Conservation (phyloP, 352 stramenopile species). For the Pythium grandisporangium region DNA sequence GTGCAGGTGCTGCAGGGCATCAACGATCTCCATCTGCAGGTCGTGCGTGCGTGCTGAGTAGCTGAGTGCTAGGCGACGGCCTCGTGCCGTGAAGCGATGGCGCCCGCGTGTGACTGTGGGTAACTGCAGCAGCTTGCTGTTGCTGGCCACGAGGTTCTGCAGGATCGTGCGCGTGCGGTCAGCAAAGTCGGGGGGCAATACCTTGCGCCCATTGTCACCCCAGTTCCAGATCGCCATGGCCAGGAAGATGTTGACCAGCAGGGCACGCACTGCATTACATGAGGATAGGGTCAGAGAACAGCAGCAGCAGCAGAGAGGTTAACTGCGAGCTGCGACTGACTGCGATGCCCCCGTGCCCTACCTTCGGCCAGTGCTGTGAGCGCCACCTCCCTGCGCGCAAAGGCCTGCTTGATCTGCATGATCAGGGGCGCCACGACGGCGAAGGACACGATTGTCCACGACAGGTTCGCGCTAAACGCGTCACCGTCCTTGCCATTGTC, state of each 20-base stretch:
- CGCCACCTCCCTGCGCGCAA: slow-evolving; percentile 58
- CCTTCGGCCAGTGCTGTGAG: slow-evolving; percentile 55
- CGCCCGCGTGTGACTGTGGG: slow-evolving; percentile 64
- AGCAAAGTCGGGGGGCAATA: slow-evolving; percentile 39
- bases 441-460: slow-evolving; percentile 29
- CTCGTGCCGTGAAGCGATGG: slow-evolving; percentile 51
- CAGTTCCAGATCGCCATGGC: slow-evolving; percentile 77
- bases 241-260: slow-evolving; percentile 65
- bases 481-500: too few relatives aligned
- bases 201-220: slow-evolving; percentile 45
- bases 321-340: not conserved
- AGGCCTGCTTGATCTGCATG: slow-evolving; percentile 84
- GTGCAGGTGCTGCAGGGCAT: slow-evolving; percentile 47
- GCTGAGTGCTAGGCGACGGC: slow-evolving; percentile 27
- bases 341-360: too few relatives aligned
- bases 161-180: slow-evolving; percentile 49
- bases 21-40: slow-evolving; percentile 42
- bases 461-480: too few relatives aligned
- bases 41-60: slow-evolving; percentile 16
- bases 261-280: slow-evolving; percentile 30
- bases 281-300: too few relatives aligned
- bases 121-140: slow-evolving; percentile 42
- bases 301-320: not conserved
- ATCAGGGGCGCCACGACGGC: slow-evolving; percentile 81
- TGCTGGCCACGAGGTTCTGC: slow-evolving; percentile 28